Conservation (phyloP, 2,329 filamentous ascomycete genomes). For the Exophiala sp. region DNA sequence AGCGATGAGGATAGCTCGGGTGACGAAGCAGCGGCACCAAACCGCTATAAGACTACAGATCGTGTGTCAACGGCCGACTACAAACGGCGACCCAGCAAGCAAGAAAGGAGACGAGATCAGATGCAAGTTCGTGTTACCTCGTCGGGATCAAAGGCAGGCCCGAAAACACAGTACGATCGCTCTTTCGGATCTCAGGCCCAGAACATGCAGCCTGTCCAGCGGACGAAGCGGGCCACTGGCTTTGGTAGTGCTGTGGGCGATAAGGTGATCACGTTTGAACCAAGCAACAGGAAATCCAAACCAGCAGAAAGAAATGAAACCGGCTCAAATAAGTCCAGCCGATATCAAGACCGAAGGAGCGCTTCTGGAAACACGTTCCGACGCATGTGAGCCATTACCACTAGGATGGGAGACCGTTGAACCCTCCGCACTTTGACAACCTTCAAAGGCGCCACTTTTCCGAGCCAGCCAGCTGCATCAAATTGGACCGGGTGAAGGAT, state of each 20-base stretch:
- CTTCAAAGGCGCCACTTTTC: neutral
- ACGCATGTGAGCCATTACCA: constrained; percentile 33
- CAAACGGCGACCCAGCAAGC: constrained; percentile 40
- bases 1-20: constrained; percentile 36
- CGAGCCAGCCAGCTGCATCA: neutral
- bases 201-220: constrained; percentile 37
- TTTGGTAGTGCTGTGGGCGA: constrained; percentile 41
- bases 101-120: constrained; percentile 41
- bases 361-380: constrained; percentile 47
- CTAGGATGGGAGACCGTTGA: neutral
- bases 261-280: constrained; percentile 57
- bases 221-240: constrained; percentile 28
- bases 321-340: constrained; percentile 28
- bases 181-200: constrained; percentile 55
- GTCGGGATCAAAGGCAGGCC: constrained; percentile 35
- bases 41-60: constrained; percentile 31
- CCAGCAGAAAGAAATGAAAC: constrained; percentile 9
- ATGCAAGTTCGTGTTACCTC: constrained; percentile 55
- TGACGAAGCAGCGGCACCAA: constrained; percentile 31
- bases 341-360: constrained; percentile 41
- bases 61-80: constrained; percentile 53
- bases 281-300: constrained; percentile 40
- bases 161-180: constrained; percentile 43
- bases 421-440: neutral
- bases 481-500: too few species aligned